Evolutionary conservation across 352 stramenopile genomes (phyloP), one percentile per base, ranked within the genome.

Genomic region (Phytophthora capsici): DNA sequence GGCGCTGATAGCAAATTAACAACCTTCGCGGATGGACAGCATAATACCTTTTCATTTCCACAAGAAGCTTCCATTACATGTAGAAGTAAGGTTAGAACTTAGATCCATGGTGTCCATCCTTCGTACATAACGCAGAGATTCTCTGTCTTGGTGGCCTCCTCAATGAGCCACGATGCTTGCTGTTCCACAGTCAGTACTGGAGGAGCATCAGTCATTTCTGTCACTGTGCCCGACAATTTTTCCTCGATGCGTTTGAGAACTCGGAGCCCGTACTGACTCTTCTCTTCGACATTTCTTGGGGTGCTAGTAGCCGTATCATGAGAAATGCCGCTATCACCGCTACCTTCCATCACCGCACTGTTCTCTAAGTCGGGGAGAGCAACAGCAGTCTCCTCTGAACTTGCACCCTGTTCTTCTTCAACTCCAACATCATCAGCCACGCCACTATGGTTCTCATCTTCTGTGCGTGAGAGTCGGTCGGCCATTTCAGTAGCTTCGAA

Each of bases 111-210:
- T 3, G 86, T 96, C 88, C 88, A 96, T 19, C 88, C 88, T 80
- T 96, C 88, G 59, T 96, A 96, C 88, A 96, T 96, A 49, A 91
- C 77, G 38, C 84, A 93, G 4, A 96, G 68, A 54, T 96, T 96
- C 71, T 96, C 86, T 0, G 75, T 75, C 30, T 83, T 92, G 0
- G 86, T 93, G 8, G 88, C 84, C 38, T 93, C 77, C 14, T 84
- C 70, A 41, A 96, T 93, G 4, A 96, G 67, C 83, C 82, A 96
- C 14, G 76, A 75, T n/a, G 85, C 79, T 59, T 96, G 88, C 47
- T 94, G 73, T 19, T 89, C 77, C 7, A 93, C 77, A 7, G 78
- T 89, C 36, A 95, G 38, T 32, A 80, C 51, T 2, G 54, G 37
- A 2, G 65, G 41, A 43, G 58, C 50, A 3, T 71, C 64, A 6